phyloP scores from a whole-genome alignment of 495 filamentous ascomycete genomes.

The Schizothecium vesticola region DNA sequence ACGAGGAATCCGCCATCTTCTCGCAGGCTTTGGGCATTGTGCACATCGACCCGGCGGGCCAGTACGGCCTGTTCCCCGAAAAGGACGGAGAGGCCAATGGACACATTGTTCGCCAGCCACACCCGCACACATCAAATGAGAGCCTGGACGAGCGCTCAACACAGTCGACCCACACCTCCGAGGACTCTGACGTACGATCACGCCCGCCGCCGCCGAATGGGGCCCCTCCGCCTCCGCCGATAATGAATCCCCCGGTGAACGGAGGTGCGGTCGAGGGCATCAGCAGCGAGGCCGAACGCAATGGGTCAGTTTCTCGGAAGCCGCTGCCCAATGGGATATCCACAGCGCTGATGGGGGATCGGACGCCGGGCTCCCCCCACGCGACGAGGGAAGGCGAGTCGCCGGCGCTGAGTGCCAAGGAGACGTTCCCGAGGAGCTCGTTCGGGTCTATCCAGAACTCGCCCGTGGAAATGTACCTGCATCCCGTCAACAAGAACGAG shows the following conservation, averaged over 20 bases:
- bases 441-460: slow-evolving; percentile 31
- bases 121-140: slow-evolving; percentile 31
- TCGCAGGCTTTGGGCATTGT: slow-evolving; percentile 33
- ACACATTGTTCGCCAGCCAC: slow-evolving; percentile 25
- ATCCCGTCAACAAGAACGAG: slow-evolving; percentile 29
- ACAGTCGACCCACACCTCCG: slow-evolving; percentile 30
- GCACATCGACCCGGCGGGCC: slow-evolving; percentile 27
- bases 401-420: slow-evolving; percentile 6
- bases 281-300: slow-evolving; percentile 1
- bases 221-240: slow-evolving; percentile 17
- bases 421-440: slow-evolving; percentile 20
- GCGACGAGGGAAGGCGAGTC: slow-evolving; percentile 7
- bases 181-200: slow-evolving; percentile 21
- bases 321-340: slow-evolving; percentile 19
- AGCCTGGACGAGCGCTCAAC: slow-evolving; percentile 32
- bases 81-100: slow-evolving; percentile 31
- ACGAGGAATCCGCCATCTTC: slow-evolving; percentile 45
- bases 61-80: slow-evolving; percentile 25
- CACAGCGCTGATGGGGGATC: slow-evolving; percentile 18
- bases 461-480: slow-evolving; percentile 31
- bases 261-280: slow-evolving; percentile 16
- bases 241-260: slow-evolving; percentile 26
- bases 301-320: slow-evolving; percentile 13
- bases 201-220: slow-evolving; percentile 17
- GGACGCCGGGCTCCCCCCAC: slow-evolving; percentile 10